These are phyloP conservation scores for Mucor plumbeus DNA, from an alignment of 371 early-diverging fungal species.

Conservation along the genomic window DNA sequence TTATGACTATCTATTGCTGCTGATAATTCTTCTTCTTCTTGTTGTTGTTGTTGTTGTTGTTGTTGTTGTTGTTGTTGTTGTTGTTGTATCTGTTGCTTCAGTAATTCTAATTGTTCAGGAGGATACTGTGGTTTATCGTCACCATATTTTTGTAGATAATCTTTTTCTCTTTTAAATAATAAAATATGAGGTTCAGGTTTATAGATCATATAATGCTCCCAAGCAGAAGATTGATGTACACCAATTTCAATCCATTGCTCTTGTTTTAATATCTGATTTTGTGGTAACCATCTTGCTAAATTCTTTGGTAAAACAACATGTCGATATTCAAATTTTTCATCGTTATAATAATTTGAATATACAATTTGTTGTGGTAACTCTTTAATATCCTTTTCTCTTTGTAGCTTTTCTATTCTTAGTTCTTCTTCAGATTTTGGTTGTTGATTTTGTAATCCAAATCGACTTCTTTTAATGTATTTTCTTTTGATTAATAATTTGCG, in stretches of 20 bases:
- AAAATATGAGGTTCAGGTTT: conserved; percentile 88
- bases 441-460: not conserved
- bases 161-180: conserved; percentile 78
- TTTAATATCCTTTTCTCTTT: conserved; percentile 49
- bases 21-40: not conserved
- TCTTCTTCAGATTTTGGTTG: conserved; percentile 12
- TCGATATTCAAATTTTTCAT: conserved; percentile 49
- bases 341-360: conserved; percentile 68
- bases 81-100: not conserved
- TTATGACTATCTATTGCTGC: not conserved
- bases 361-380: conserved; percentile 56
- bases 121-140: not conserved
- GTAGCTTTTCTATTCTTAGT: conserved; percentile 2
- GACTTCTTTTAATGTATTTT: not conserved
- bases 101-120: not conserved
- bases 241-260: conserved; percentile 83
- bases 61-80: not conserved
- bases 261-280: conserved; percentile 61
- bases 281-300: conserved; percentile 66
- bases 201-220: conserved; percentile 88
- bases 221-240: conserved; percentile 81
- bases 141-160: conserved; percentile 43
- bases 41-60: not conserved
- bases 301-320: conserved; percentile 79
- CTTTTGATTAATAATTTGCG: not conserved